phyloP scores from a whole-genome alignment of 768 basidiomycete genomes.

The Naganishia kalamii region DNA sequence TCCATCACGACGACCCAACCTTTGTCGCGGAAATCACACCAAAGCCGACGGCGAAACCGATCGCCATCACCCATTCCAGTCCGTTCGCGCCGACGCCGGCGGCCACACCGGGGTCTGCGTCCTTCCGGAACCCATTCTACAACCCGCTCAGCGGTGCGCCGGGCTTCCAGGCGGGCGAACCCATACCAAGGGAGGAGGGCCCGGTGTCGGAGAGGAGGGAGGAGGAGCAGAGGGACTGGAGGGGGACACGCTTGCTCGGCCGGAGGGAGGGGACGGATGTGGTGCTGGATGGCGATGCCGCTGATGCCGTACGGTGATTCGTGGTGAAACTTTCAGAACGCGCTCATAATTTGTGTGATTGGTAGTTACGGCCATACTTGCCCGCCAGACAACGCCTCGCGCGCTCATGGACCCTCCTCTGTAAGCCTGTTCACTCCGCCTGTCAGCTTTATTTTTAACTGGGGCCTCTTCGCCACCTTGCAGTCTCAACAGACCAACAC shows the following conservation, averaged over 20 bases:
- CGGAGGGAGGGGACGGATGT: slow-evolving; percentile 30
- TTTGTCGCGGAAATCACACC: neutral
- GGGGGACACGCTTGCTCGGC: slow-evolving; percentile 26
- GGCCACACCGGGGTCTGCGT: slow-evolving; percentile 7
- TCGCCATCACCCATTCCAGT: slow-evolving; percentile 36
- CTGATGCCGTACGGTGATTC: slow-evolving; percentile 29
- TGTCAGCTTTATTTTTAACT: neutral
- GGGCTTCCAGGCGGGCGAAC: slow-evolving; percentile 18
- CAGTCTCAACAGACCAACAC: slow-evolving; percentile 78
- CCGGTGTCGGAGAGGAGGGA: neutral
- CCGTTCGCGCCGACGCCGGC: slow-evolving; percentile 35
- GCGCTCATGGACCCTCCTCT: slow-evolving; percentile 38
- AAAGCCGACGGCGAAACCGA: slow-evolving; percentile 24
- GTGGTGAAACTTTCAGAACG: neutral
- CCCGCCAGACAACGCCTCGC: slow-evolving; percentile 41
- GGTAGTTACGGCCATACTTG: slow-evolving; percentile 32
- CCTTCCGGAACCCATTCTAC: neutral
- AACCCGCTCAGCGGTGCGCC: slow-evolving; percentile 32
- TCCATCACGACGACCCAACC: neutral
- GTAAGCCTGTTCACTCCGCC: slow-evolving; percentile 24
- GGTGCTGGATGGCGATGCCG: slow-evolving; percentile 29
- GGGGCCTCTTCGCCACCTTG: neutral
- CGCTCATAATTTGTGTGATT: neutral
- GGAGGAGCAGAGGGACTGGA: slow-evolving; percentile 21
- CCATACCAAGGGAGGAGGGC: neutral